Evolutionary conservation across 108 stramenopile species (phyloP), one percentile per base, ranked within the genome.

Genomic region (Stephanodiscus minutulus): DNA sequence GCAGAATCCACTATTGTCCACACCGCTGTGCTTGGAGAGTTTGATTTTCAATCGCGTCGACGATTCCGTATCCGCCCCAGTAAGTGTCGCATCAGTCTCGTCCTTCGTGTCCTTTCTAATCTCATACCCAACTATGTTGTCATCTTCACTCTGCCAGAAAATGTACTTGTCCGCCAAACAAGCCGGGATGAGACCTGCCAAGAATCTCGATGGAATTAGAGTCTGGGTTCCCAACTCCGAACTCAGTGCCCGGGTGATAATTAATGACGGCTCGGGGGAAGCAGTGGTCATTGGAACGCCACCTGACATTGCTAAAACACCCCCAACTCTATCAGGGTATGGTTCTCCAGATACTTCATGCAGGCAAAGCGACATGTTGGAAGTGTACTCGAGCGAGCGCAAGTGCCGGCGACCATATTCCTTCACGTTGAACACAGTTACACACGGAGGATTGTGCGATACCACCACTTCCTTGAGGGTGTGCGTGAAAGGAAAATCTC

Each of bases 381-480:
- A 97, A 15, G 96, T 92, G 77, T 97, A 98, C 44, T 93, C 91
- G 17, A 97, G 84, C 20, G 92, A 88, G 24, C 99, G 83, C 70
- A 98, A 88, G 73, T 94, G 97, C 8, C 98, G 90, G 56, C 99
- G 84, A 7, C 97, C 99, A 67, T 98, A 85, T 74, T 98, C 97
- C 31, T 95, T 87, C 13, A 99, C 96, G 63, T 98, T 96, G 79
- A 87, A 99, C 31, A 99, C 84, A 17, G 92, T 91, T 36, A 99
- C 91, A 25, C 85, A 91, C 0, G 96, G 96, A 28, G 97, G 98
- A 50, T 97, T 75, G 65, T 93, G 91, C 67, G 87, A 92, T 17
- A 99, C 93, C 12, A 98, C 84, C 37, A 99, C 96, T 77, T 99
- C 99, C 73, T 98, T 96, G 44, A 98, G 82, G 8, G 96, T 97